Base-by-base conservation (phyloP, 2,329 filamentous ascomycete species). In the Penicillium sp. region DNA sequence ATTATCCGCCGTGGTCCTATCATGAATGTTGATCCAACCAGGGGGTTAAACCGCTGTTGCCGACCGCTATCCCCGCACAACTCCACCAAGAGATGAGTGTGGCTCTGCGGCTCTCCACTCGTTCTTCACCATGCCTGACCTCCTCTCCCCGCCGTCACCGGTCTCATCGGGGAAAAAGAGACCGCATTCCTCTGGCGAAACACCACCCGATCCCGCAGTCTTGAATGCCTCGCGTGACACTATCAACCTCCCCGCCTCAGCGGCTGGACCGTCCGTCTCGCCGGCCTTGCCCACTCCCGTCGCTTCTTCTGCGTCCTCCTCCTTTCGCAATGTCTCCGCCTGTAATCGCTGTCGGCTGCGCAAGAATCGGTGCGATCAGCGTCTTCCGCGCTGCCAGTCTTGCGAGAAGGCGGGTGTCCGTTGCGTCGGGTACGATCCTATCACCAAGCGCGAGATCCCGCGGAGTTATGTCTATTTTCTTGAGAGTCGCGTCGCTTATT, bases 311-410 rank as follows among this genome's bases (percentile, higher is more conserved):
- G 47, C 57, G 31, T 65, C 65, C 30, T 68, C 69, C 6, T 67
- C 69, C 50, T 90, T 90, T 57, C 81, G 85, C 54, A 90, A 89
- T 62, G 90, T 96, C 48, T 93, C 85, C 62, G 90, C 90, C 39
- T 96, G 90, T 67, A 95, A 95, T 69, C 79, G 88, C 27, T 96
- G 90, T 65, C 79, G 90, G 30, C 69, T 93, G 61, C 79, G 90
- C 56, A 96, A 96, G 72, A 96, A 95, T 61, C 77, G 88, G 36
- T 96, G 90, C 66, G 90, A 96, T 66, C 90, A 95, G 73, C 82
- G 84, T 49, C 74, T 96, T 45, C 90, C 90, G 6, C 86, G 85
- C 54, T 96, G 90, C 63, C 82, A 85, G 28, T 86, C 85, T 52
- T 96, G 90, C 66, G 87, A 89, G 62, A 95, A 95, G 69, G 89